Conservation (phyloP, 1,284 basidiomycete genomes). For the Schizophyllum commune region DNA sequence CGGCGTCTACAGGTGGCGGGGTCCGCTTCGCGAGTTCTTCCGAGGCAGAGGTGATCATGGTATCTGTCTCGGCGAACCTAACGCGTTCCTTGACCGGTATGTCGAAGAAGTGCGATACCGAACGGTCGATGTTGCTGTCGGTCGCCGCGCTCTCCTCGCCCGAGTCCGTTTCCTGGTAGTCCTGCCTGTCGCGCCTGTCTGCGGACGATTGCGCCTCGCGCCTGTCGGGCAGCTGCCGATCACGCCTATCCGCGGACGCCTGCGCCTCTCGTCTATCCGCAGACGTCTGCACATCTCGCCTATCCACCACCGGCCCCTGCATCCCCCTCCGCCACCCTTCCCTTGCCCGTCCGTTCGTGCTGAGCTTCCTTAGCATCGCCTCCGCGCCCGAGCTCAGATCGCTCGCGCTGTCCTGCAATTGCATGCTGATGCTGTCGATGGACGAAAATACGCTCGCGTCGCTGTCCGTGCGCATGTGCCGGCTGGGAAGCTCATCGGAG, state of each 20-base stretch:
- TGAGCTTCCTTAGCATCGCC: slow-evolving; percentile 40
- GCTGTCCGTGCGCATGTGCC: slow-evolving; percentile 12
- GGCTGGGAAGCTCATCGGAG: slow-evolving; percentile 24
- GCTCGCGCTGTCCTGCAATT: slow-evolving; percentile 33
- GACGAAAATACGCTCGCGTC: slow-evolving; percentile 44
- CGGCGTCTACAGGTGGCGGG: slow-evolving; percentile 10
- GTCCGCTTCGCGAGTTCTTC: slow-evolving; percentile 6
- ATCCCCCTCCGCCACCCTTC: not conserved
- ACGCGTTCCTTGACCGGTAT: not conserved
- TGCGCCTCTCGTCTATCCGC: slow-evolving; percentile 8
- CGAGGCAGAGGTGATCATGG: not conserved
- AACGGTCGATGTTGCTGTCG: not conserved
- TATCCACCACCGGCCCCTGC: not conserved
- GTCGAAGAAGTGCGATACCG: not conserved
- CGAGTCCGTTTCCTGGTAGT: not conserved
- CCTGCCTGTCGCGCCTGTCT: not conserved
- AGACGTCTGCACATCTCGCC: slow-evolving; percentile 9
- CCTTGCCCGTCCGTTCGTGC: slow-evolving; percentile 8
- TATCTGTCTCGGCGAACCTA: too few relatives aligned
- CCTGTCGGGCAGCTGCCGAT: not conserved
- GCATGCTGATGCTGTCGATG: slow-evolving; percentile 25
- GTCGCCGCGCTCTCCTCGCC: too few relatives aligned
- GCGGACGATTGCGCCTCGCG: not conserved
- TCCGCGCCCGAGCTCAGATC: slow-evolving; percentile 44
- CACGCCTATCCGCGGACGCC: not conserved